Conservation (phyloP, 108 stramenopile genomes). For the Hondaea fermentalgiana region DNA sequence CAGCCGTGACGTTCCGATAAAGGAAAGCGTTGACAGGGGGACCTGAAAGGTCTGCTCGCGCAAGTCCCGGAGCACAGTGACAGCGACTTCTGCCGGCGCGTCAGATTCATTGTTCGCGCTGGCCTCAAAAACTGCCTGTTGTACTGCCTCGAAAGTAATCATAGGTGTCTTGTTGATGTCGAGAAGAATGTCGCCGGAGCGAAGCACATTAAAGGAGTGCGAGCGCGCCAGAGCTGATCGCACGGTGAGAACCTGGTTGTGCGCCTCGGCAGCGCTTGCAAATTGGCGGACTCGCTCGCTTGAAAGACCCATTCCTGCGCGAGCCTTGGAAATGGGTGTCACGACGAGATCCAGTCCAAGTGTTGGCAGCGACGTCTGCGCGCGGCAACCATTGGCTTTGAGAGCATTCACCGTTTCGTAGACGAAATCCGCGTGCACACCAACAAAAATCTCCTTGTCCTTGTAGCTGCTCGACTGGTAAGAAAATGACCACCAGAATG, state of each 20-base stretch:
- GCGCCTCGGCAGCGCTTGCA: background rate
- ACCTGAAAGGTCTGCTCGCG: constrained; percentile 17
- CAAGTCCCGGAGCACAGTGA: background rate
- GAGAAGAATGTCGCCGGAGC: background rate
- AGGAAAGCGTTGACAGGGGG: constrained; percentile 15
- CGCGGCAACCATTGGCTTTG: background rate
- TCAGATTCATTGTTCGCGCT: background rate
- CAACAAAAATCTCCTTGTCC: background rate
- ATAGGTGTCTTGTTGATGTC: background rate
- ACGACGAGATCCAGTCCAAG: background rate
- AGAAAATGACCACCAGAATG: background rate
- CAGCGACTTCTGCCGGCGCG: background rate
- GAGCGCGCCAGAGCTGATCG: background rate
- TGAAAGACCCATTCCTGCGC: background rate
- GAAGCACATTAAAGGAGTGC: background rate
- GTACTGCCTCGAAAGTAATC: background rate
- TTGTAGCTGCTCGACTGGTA: background rate
- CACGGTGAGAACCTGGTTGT: background rate
- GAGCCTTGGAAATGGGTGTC: background rate
- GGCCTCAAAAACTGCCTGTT: background rate
- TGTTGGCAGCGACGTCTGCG: background rate
- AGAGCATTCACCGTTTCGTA: background rate
- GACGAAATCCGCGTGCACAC: background rate
- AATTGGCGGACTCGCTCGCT: background rate
- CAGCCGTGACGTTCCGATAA: constrained; percentile 31